A percentile compares a stretch with the other conserved stretches of the same genome.
Evolutionary conservation across 2,329 filamentous ascomycete genomes (phyloP).

Genomic region (Calonectria multiphialidica): DNA sequence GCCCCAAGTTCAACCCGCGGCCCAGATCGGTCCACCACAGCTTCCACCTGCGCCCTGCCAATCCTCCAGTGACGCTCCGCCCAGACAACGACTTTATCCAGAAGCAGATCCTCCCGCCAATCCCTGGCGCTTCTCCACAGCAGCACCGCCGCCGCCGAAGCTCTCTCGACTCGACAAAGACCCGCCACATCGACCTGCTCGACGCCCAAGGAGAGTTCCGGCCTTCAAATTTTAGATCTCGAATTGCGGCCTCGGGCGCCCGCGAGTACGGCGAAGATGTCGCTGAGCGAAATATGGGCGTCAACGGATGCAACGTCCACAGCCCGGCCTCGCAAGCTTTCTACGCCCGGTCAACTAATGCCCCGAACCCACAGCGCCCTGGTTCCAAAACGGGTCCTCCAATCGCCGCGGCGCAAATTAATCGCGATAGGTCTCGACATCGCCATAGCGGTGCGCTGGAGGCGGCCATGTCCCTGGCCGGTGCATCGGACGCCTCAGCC

Average conservation of each 20-base stretch:
- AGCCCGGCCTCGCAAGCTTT: constrained; percentile 51
- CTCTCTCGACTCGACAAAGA: constrained; percentile 35
- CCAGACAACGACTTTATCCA: constrained; percentile 29
- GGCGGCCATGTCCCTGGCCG: constrained; percentile 13
- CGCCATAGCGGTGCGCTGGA: background rate
- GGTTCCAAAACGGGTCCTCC: constrained; percentile 16
- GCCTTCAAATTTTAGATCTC: constrained; percentile 60
- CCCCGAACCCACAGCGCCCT: constrained; percentile 6
- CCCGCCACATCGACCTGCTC: constrained; percentile 62
- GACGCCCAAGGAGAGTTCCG: constrained; percentile 68
- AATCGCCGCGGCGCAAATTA: constrained; percentile 32
- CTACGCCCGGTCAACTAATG: constrained; percentile 41
- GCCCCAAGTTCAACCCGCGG: constrained; percentile 16
- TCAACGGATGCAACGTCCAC: constrained; percentile 49
- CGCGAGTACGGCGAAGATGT: constrained; percentile 74
- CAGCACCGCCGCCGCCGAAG: constrained; percentile 35
- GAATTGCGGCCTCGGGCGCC: constrained; percentile 63
- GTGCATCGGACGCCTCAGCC: constrained; percentile 27
- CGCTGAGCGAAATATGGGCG: constrained; percentile 68
- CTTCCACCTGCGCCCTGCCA: constrained; percentile 34
- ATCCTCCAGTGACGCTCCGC: constrained; percentile 29
- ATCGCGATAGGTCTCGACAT: constrained; percentile 9
- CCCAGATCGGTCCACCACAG: constrained; percentile 30
- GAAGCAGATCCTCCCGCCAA: constrained; percentile 32
- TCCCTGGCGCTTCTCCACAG: constrained; percentile 32